A percentile compares a stretch with the other conserved stretches of the same genome.
phyloP scores from a whole-genome alignment of 257 asterid species.

The Solanum paucissectum region DNA sequence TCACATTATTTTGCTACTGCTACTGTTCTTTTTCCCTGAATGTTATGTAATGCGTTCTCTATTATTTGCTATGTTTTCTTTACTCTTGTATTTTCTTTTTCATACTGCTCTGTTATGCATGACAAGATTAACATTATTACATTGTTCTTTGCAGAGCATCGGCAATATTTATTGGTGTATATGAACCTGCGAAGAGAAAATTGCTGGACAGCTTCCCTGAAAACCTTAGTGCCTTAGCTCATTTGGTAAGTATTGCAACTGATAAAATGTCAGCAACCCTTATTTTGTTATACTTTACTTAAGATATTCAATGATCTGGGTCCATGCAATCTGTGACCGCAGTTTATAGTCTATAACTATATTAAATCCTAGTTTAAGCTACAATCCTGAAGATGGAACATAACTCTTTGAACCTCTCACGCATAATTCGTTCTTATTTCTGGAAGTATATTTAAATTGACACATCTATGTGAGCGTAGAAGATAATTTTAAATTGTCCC shows the following conservation, averaged over 20 bases:
- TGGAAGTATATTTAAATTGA: not conserved
- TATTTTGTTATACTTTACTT: not conserved
- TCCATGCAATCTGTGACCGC: not conserved
- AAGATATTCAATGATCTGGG: not conserved
- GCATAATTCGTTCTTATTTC: not conserved
- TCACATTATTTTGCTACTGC: not conserved
- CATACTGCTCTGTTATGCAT: not conserved
- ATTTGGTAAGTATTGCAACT: conserved; percentile 34
- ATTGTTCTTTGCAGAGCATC: conserved; percentile 42
- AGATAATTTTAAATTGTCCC: not conserved
- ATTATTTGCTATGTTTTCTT: not conserved
- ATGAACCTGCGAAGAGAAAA: conserved; percentile 55
- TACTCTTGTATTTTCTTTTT: not conserved
- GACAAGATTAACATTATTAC: not conserved
- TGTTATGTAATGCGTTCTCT: not conserved
- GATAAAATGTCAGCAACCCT: not conserved
- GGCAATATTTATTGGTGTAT: conserved; percentile 60
- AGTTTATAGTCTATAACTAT: not conserved
- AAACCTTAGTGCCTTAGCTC: conserved; percentile 52
- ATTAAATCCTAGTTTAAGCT: not conserved
- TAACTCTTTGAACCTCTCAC: not conserved
- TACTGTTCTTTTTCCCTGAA: not conserved
- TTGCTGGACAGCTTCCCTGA: conserved; percentile 45
- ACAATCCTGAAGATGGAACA: not conserved
- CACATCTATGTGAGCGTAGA: not conserved